phyloP scores from a whole-genome alignment of 139 green algal genomes.

The Microglena sp. region DNA sequence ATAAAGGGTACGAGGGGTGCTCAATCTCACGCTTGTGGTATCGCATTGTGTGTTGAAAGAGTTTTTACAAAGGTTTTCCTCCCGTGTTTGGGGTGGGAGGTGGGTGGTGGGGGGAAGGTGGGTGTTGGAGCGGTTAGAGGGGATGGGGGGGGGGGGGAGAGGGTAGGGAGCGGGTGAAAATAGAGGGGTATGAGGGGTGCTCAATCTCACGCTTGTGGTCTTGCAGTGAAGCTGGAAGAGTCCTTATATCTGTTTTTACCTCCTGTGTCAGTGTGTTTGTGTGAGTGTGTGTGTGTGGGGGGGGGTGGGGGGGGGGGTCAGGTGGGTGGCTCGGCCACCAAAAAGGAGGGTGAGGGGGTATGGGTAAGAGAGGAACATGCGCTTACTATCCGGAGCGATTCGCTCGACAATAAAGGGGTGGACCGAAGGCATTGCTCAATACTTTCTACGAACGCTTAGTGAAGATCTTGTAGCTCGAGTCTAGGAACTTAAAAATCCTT shows the following conservation, averaged over 20 bases:
- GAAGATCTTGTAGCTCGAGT: not conserved
- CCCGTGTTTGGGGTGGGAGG: no score
- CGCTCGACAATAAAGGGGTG: not conserved
- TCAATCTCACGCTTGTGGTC: conserved; percentile 81
- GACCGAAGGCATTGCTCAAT: not conserved
- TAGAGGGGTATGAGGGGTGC: no score
- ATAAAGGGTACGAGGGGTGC: no score
- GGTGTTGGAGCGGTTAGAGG: no score
- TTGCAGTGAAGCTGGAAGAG: conserved; percentile 57
- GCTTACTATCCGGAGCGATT: no score
- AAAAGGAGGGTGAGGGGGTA: not conserved
- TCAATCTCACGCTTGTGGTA: conserved; percentile 77
- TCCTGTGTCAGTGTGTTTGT: no score
- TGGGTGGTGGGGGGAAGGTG: no score
- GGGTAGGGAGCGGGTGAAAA: no score
- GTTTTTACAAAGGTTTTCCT: conserved; percentile 64
- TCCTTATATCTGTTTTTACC: conserved; percentile 65
- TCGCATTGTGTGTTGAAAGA: conserved; percentile 54
- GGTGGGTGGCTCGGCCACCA: not conserved
- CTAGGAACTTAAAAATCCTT: no score
- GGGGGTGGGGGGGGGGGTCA: not conserved
- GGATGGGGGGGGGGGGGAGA: no score
- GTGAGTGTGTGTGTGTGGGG: no score
- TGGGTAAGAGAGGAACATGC: not conserved
- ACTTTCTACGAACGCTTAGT: not conserved